Conservation (phyloP, 1,284 basidiomycete species). For the Ganoderma boninense region DNA sequence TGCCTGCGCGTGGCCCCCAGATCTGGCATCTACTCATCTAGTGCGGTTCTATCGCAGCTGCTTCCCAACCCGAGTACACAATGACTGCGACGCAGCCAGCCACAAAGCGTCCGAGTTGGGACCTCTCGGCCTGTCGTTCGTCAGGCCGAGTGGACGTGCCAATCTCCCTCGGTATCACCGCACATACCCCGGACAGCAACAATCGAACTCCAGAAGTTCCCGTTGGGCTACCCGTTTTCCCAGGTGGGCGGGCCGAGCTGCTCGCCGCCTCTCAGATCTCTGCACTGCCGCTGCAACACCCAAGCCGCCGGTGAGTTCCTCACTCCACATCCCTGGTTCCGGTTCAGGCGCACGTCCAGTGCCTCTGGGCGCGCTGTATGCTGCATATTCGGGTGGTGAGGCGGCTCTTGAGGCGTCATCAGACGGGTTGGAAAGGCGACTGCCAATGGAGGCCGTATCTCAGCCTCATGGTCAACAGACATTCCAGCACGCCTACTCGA, state of each 20-base stretch:
- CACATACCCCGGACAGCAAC: constrained; percentile 3
- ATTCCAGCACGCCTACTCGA: background rate
- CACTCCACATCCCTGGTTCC: background rate
- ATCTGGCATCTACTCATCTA: background rate
- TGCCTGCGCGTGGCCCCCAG: background rate
- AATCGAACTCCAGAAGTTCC: background rate
- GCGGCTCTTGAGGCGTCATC: background rate
- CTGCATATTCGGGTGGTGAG: background rate
- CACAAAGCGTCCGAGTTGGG: background rate
- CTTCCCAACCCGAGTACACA: background rate
- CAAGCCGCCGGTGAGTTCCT: constrained; percentile 4
- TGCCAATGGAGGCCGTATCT: background rate
- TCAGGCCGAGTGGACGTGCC: background rate
- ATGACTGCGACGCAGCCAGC: background rate
- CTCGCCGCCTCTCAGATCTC: background rate
- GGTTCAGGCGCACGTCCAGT: background rate
- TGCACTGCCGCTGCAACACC: background rate
- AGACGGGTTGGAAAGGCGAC: background rate
- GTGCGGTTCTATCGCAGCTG: constrained; percentile 8
- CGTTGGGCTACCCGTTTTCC: background rate
- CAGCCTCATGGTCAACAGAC: background rate
- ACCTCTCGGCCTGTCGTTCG: background rate
- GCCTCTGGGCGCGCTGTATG: background rate
- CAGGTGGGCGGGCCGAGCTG: background rate
- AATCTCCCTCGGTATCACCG: constrained; percentile 7